A percentile compares a stretch with the other conserved stretches of the same genome.
Evolutionary conservation across 2,329 filamentous ascomycete genomes (phyloP).

Genomic region (Alternaria gansuensis): DNA sequence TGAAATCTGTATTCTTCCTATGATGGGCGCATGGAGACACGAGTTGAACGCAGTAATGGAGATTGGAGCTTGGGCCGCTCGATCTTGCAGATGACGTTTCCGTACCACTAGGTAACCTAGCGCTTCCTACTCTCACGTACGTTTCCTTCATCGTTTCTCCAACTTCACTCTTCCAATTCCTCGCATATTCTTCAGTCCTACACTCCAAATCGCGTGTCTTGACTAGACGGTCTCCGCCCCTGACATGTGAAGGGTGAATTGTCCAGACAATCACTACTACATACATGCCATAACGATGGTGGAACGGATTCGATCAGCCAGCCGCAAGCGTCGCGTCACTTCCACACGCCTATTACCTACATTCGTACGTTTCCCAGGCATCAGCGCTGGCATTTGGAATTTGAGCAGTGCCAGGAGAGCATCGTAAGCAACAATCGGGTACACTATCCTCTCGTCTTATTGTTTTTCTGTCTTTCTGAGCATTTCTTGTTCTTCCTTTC

Average conservation of each 20-base stretch:
- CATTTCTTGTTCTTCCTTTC: neutral
- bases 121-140: conserved; percentile 1
- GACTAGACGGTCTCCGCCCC: neutral
- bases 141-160: neutral
- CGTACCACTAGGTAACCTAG: conserved; percentile 7
- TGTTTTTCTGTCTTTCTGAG: neutral
- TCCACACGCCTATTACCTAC: too few species aligned
- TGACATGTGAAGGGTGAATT: neutral
- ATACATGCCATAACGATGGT: neutral
- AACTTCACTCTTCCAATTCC: neutral
- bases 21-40: neutral
- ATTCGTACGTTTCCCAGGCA: neutral
- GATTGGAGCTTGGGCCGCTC: conserved; percentile 4
- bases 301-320: neutral
- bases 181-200: neutral
- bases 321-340: neutral
- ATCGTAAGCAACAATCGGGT: neutral
- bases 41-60: neutral
- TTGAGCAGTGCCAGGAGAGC: neutral
- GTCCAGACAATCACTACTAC: neutral
- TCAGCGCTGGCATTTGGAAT: neutral
- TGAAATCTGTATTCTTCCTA: neutral
- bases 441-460: neutral
- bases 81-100: conserved; percentile 7
- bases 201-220: neutral